A percentile compares a stretch with the other conserved stretches of the same genome.
Evolutionary conservation across 2,329 filamentous ascomycete genomes (phyloP).

Genomic region (Paecilomyces variotii): DNA sequence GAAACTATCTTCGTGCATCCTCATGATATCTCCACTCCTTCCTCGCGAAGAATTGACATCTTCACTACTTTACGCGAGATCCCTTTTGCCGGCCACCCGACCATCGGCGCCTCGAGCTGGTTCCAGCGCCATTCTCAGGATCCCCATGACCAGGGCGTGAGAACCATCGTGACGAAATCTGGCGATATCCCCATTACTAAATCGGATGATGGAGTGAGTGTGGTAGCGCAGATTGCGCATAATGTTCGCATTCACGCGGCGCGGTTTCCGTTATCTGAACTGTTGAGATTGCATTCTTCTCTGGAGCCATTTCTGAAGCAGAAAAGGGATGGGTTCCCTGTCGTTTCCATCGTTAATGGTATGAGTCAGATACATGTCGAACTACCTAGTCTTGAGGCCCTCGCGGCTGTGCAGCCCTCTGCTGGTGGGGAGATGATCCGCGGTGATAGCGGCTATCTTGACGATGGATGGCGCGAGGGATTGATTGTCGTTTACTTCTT

Average conservation of each 20-base stretch:
- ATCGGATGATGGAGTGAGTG: conserved; percentile 8
- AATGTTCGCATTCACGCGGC: conserved; percentile 27
- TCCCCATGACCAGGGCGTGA: conserved; percentile 5
- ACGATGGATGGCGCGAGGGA: conserved; percentile 25
- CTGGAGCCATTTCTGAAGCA: conserved; percentile 13
- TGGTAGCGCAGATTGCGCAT: conserved; percentile 27
- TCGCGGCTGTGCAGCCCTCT: conserved; percentile 34
- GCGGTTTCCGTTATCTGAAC: conserved; percentile 15
- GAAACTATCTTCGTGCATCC: conserved; percentile 50
- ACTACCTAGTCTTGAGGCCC: conserved; percentile 52
- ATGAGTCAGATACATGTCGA: conserved; percentile 55
- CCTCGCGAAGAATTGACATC: conserved; percentile 40
- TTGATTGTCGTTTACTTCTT: conserved; percentile 25
- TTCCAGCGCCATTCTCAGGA: conserved; percentile 23
- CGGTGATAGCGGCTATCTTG: conserved; percentile 15
- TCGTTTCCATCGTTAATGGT: conserved; percentile 34
- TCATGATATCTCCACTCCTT: conserved; percentile 1
- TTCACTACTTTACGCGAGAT: conserved; percentile 45
- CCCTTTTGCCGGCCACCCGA: conserved; percentile 52
- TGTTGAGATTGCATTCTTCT: conserved; percentile 19
- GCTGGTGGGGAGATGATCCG: conserved; percentile 17
- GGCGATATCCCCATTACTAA: conserved; percentile 45
- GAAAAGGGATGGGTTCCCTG: conserved; percentile 11
- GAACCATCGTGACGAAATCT: conserved; percentile 47
- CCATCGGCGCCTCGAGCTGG: conserved; percentile 48